Conservation (phyloP, 164 flowering plant genomes). For the Aristolochia californica region DNA sequence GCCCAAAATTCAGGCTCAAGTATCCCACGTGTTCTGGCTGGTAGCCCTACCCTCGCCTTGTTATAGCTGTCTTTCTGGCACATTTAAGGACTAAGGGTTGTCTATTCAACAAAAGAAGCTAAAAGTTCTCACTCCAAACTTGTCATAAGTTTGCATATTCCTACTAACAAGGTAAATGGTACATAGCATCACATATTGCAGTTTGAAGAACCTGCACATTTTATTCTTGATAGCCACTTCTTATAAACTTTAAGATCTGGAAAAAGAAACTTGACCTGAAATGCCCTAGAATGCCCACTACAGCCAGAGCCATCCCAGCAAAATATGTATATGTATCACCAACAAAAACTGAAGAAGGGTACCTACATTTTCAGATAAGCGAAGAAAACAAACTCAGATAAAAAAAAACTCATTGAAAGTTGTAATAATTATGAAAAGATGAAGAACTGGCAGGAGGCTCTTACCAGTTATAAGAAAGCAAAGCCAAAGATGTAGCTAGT, state of each 20-base stretch:
- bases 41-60: no score
- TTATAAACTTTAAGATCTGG: neutral
- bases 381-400: neutral
- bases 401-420: neutral
- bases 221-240: no score
- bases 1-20: neutral
- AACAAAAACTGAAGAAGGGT: slow-evolving; percentile 97
- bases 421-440: no score
- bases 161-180: no score
- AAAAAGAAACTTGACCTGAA: slow-evolving; percentile 46
- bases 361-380: slow-evolving; percentile 36
- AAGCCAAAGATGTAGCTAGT: slow-evolving; percentile 74
- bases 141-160: no score
- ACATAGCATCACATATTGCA: no score
- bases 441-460: neutral
- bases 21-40: no score
- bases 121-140: no score
- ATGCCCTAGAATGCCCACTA: slow-evolving; percentile 88
- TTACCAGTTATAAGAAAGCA: slow-evolving; percentile 90
- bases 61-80: no score
- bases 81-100: no score
- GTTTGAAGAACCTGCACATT: no score
- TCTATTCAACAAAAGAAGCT: no score
- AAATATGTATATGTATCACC: slow-evolving; percentile 97
- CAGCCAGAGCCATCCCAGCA: slow-evolving; percentile 99